Evolutionary conservation across 2,329 filamentous ascomycete species (phyloP).

Genomic region (Metarhizium rileyi): DNA sequence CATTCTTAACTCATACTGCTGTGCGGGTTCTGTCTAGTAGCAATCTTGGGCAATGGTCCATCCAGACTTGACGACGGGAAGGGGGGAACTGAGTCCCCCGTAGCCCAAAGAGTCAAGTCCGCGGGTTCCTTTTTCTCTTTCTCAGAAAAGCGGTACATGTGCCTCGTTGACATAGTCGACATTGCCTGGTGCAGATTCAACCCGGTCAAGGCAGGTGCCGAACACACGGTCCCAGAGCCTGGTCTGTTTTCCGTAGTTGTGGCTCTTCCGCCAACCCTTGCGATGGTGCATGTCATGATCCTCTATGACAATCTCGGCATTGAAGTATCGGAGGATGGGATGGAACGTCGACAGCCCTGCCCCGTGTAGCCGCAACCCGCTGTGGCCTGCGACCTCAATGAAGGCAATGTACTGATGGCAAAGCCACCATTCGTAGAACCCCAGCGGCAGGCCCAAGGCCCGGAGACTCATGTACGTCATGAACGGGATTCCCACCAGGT

Average conservation of each 20-base stretch:
- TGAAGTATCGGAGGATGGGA: constrained; percentile 22
- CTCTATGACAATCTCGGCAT: constrained; percentile 28
- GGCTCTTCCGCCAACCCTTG: neutral
- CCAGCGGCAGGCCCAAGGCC: constrained; percentile 27
- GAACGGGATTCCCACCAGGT: constrained; percentile 30
- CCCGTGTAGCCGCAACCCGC: constrained; percentile 25
- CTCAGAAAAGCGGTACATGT: constrained; percentile 17
- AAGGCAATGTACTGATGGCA: constrained; percentile 33
- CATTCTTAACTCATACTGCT: too few species aligned
- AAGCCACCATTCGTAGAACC: constrained; percentile 36
- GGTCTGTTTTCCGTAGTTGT: constrained; percentile 29
- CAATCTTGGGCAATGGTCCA: too few species aligned
- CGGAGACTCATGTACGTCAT: constrained; percentile 26
- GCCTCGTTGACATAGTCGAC: constrained; percentile 20
- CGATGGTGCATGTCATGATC: constrained; percentile 22
- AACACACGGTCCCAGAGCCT: constrained; percentile 26
- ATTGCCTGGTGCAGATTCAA: constrained; percentile 23
- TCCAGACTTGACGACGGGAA: too few species aligned
- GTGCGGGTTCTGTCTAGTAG: too few species aligned
- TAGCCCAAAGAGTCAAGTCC: neutral
- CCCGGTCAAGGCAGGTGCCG: constrained; percentile 24
- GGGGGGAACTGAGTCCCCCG: too few species aligned
- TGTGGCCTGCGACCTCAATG: constrained; percentile 28
- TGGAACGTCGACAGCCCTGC: constrained; percentile 21
- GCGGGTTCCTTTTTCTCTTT: neutral